Percentiles rank a stretch among this genome's conserved stretches.
Evolutionary conservation across 257 asterid genomes (phyloP).

Genomic region (Solanum gracilifrons): DNA sequence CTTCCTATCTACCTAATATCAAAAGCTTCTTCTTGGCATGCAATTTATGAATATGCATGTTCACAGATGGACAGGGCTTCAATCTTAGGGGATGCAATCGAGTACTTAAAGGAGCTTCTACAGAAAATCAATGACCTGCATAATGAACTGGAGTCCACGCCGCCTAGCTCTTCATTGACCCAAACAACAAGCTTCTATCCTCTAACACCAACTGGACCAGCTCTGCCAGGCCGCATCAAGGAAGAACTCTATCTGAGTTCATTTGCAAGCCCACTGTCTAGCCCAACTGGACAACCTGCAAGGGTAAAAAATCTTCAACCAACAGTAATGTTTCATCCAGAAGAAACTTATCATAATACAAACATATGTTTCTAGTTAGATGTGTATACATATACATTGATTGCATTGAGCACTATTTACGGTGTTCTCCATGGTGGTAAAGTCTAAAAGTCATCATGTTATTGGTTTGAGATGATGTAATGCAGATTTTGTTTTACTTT

Average conservation of each 20-base stretch:
- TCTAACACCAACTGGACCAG: slow-evolving; percentile 56
- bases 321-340: neutral
- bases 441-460: neutral
- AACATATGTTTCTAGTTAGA: neutral
- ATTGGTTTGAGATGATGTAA: neutral
- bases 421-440: neutral
- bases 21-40: neutral
- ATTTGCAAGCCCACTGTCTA: slow-evolving; percentile 64
- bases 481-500: neutral
- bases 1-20: neutral
- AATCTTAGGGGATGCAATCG: slow-evolving; percentile 83
- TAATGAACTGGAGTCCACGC: slow-evolving; percentile 66
- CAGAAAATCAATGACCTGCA: slow-evolving; percentile 80
- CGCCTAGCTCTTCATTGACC: slow-evolving; percentile 42
- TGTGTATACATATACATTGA: neutral
- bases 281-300: slow-evolving; percentile 82
- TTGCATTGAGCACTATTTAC: neutral
- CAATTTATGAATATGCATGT: neutral
- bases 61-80: slow-evolving; percentile 90
- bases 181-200: slow-evolving; percentile 61
- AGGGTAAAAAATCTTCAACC: slow-evolving; percentile 31
- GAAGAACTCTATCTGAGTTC: slow-evolving; percentile 67
- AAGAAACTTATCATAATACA: neutral
- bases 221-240: slow-evolving; percentile 52
- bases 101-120: slow-evolving; percentile 72